These are phyloP conservation scores for Colletotrichum orbiculare DNA, from an alignment of 2,329 filamentous ascomycete genomes.

Conservation along the genomic window DNA sequence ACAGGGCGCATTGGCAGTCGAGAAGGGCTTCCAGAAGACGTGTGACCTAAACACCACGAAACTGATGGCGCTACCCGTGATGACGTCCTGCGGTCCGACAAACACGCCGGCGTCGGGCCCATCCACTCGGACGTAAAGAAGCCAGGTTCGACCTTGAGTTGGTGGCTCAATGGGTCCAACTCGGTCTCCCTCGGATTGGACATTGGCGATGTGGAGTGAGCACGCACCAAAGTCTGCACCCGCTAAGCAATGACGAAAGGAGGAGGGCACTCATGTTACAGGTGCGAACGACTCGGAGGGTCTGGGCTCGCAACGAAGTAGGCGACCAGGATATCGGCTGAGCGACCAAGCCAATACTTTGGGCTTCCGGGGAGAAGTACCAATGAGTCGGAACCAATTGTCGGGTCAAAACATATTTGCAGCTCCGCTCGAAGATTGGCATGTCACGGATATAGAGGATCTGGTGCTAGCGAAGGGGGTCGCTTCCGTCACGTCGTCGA, in stretches of 20 bases:
- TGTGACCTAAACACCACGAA: conserved; percentile 9
- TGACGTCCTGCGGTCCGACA: no score
- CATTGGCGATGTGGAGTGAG: conserved; percentile 10
- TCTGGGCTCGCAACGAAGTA: background rate
- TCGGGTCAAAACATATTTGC: conserved; percentile 7
- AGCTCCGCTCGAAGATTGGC: conserved; percentile 24
- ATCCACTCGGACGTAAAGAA: no score
- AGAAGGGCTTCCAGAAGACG: conserved; percentile 26
- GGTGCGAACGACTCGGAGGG: background rate
- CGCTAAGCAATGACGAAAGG: background rate
- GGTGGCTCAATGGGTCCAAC: background rate
- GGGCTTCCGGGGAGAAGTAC: conserved; percentile 16
- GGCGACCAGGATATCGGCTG: conserved; percentile 13
- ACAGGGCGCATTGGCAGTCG: conserved; percentile 9
- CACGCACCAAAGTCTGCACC: conserved; percentile 8
- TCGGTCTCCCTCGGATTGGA: background rate
- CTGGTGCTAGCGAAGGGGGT: conserved; percentile 3
- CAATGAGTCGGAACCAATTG: conserved; percentile 10
- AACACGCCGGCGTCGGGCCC: no score
- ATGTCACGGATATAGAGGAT: conserved; percentile 14
- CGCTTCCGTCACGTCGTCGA: conserved; percentile 4
- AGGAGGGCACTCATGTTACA: background rate
- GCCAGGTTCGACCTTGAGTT: no score
- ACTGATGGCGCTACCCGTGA: background rate
- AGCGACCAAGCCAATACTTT: conserved; percentile 6